Conservation (phyloP, 208 protist genomes). For the Leishmania arabica region DNA sequence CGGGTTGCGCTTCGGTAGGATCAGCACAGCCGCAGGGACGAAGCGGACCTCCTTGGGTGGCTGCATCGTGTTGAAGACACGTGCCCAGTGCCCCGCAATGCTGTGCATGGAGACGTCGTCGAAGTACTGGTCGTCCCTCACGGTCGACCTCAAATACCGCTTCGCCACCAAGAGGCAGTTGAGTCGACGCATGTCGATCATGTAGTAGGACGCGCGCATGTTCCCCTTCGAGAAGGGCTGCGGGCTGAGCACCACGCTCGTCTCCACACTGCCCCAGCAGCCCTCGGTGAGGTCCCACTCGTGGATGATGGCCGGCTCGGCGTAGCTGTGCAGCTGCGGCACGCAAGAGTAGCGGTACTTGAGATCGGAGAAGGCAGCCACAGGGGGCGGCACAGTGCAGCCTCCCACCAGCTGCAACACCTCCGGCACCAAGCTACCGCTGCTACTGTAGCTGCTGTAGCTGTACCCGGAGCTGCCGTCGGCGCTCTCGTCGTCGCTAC, state of each 20-base stretch:
- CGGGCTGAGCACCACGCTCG: conserved; percentile 60
- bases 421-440: conserved; percentile 27
- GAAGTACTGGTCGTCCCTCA: conserved; percentile 75
- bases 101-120: conserved; percentile 88
- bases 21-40: conserved; percentile 73
- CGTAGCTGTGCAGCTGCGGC: conserved; percentile 39
- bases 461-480: conserved; percentile 34
- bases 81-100: conserved; percentile 78
- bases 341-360: conserved; percentile 44
- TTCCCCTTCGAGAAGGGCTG: conserved; percentile 76
- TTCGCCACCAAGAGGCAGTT: conserved; percentile 76
- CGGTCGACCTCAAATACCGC: conserved; percentile 66
- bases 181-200: conserved; percentile 74
- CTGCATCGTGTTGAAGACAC: conserved; percentile 58
- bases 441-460: conserved; percentile 28
- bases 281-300: conserved; percentile 74
- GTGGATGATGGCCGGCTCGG: conserved; percentile 65
- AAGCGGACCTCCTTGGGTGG: conserved; percentile 79
- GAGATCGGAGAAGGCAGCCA: conserved; percentile 53
- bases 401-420: conserved; percentile 54
- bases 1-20: conserved; percentile 52
- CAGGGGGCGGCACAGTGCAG: conserved; percentile 45
- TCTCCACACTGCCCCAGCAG: conserved; percentile 61
- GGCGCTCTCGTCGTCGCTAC: conserved; percentile 24
- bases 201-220: conserved; percentile 86